A percentile compares a stretch with the other conserved stretches of the same genome.
Evolutionary conservation across 2,329 filamentous ascomycete genomes (phyloP).

Genomic region (Metarhizium brunneum): DNA sequence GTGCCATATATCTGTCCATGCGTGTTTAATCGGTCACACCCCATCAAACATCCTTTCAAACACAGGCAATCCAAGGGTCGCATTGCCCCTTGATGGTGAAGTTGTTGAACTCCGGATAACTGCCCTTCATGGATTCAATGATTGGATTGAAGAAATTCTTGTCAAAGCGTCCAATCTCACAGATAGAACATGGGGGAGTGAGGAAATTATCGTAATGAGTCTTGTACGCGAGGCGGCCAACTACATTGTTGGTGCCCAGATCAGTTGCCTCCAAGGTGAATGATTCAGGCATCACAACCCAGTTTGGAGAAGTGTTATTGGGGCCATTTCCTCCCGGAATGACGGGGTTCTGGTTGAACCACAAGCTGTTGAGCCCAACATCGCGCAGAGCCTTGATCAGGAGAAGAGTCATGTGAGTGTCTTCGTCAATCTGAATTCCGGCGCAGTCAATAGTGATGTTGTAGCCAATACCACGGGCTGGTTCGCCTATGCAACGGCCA

Average conservation of each 20-base stretch:
- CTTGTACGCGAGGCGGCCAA: slow-evolving; percentile 27
- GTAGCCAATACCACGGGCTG: slow-evolving; percentile 24
- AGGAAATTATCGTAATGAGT: slow-evolving; percentile 29
- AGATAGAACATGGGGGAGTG: slow-evolving; percentile 24
- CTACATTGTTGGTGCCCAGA: slow-evolving; percentile 19
- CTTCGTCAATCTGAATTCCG: slow-evolving; percentile 27
- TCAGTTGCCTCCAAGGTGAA: slow-evolving; percentile 26
- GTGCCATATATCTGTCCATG: background rate
- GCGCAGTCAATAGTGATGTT: slow-evolving; percentile 27
- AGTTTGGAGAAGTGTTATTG: slow-evolving; percentile 19
- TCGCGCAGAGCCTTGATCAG: slow-evolving; percentile 29
- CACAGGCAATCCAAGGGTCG: slow-evolving; percentile 28
- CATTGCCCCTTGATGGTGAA: slow-evolving; percentile 28
- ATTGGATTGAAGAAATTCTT: slow-evolving; percentile 27
- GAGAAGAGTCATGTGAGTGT: slow-evolving; percentile 29
- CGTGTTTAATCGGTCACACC: background rate
- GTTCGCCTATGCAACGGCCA: slow-evolving; percentile 23
- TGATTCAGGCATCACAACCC: slow-evolving; percentile 30
- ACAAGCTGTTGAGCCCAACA: slow-evolving; percentile 27
- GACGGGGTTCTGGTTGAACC: slow-evolving; percentile 30
- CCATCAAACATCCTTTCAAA: slow-evolving; percentile 9
- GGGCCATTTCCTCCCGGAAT: slow-evolving; percentile 22
- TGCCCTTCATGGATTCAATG: slow-evolving; percentile 27
- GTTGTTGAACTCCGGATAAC: slow-evolving; percentile 28
- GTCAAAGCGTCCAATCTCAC: slow-evolving; percentile 26